These are phyloP conservation scores for Eudorina sp. DNA, from an alignment of 139 green algal genomes.

Conservation along the genomic window DNA sequence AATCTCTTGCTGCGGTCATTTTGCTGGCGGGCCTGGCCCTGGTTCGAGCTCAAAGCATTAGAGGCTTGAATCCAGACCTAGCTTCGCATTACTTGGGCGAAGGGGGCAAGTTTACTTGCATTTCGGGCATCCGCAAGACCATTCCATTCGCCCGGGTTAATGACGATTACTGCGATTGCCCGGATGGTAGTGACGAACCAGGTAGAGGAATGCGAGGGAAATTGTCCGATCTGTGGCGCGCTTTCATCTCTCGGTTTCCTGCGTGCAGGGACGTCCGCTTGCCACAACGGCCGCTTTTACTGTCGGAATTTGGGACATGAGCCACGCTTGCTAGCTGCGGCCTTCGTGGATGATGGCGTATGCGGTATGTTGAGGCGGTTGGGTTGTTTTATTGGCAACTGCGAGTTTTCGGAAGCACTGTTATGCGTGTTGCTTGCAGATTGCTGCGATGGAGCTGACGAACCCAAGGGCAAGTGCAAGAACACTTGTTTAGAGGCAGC, in stretches of 20 bases:
- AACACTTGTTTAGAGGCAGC: conserved; percentile 86
- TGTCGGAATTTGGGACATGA: conserved; percentile 87
- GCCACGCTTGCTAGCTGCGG: conserved; percentile 74
- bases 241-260: no score
- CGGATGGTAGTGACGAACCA: conserved; percentile 95
- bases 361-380: no score
- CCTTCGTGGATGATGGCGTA: conserved; percentile 94
- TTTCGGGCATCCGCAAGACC: conserved; percentile 70
- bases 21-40: conserved; percentile 7
- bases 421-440: conserved; percentile 69
- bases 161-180: conserved; percentile 97
- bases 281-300: conserved; percentile 87
- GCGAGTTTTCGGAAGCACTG: not conserved
- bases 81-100: conserved; percentile 47
- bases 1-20: not conserved
- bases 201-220: no score
- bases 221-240: no score
- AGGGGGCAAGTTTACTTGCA: conserved; percentile 71
- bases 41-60: not conserved
- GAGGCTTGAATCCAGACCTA: conserved; percentile 54
- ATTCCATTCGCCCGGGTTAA: conserved; percentile 84
- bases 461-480: conserved; percentile 77
- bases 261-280: conserved; percentile 88
- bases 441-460: conserved; percentile 94
- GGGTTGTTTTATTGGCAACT: not conserved